phyloP scores from a whole-genome alignment of 2,329 filamentous ascomycete genomes.

The Aureobasidium sp. region DNA sequence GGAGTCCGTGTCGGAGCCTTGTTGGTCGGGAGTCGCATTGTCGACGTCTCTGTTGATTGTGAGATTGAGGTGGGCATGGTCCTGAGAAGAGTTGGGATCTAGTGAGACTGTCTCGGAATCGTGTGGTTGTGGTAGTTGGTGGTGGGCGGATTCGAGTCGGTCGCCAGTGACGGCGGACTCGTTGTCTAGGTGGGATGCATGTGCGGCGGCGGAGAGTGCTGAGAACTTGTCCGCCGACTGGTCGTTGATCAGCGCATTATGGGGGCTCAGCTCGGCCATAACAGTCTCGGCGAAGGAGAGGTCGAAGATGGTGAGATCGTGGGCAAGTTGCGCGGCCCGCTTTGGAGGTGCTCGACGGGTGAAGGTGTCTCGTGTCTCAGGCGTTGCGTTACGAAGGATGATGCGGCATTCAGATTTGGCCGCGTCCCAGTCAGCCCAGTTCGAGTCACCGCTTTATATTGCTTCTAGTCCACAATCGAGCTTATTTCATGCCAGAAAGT shows the following conservation, averaged over 20 bases:
- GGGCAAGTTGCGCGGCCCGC: not conserved
- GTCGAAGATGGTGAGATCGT: not conserved
- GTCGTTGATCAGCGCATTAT: constrained; percentile 64
- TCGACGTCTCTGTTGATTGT: constrained; percentile 1
- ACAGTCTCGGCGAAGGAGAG: constrained; percentile 40
- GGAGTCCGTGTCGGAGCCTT: constrained; percentile 66
- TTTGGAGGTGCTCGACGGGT: not conserved
- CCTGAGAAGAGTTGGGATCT: constrained; percentile 14
- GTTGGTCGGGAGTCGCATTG: constrained; percentile 10
- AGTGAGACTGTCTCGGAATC: not conserved
- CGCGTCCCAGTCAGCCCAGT: not conserved
- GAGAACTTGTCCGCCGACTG: constrained; percentile 52
- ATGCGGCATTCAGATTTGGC: not conserved
- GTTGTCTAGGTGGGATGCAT: constrained; percentile 45
- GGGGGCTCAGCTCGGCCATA: constrained; percentile 63
- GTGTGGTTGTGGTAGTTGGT: constrained; percentile 4
- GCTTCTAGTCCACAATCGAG: not conserved
- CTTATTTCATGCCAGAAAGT: not conserved
- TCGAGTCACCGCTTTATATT: not conserved
- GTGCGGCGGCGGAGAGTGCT: constrained; percentile 52
- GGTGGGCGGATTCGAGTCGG: constrained; percentile 22
- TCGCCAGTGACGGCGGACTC: constrained; percentile 34
- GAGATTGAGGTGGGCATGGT: constrained; percentile 7
- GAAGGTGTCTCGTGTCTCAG: not conserved
- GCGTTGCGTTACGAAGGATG: not conserved